phyloP scores from a whole-genome alignment of 2,329 filamentous ascomycete genomes.

The Sarocladium strictum region DNA sequence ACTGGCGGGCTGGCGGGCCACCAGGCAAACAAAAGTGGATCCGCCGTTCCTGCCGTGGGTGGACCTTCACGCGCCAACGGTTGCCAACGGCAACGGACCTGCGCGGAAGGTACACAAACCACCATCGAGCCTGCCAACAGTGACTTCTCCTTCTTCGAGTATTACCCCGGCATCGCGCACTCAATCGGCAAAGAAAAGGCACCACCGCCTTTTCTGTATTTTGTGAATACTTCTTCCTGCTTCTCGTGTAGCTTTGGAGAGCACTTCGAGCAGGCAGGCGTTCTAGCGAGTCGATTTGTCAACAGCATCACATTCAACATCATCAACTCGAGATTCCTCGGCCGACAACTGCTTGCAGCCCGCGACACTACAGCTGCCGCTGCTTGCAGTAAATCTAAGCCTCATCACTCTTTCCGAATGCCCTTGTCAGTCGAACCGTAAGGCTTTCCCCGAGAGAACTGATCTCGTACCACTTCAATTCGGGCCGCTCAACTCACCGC shows the following conservation, averaged over 20 bases:
- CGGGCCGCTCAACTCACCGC: not conserved
- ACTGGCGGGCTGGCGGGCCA: not conserved
- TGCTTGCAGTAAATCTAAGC: not conserved
- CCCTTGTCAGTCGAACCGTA: not conserved
- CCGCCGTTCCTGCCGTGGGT: slow-evolving; percentile 1
- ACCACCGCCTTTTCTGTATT: not conserved
- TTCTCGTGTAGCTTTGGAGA: not conserved
- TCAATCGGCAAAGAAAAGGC: slow-evolving; percentile 3
- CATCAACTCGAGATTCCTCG: not conserved
- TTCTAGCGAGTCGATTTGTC: not conserved
- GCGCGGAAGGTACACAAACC: slow-evolving; percentile 30
- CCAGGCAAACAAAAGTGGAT: slow-evolving; percentile 5
- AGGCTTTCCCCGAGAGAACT: not conserved
- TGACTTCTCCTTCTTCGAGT: slow-evolving; percentile 11
- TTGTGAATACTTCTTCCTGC: not conserved
- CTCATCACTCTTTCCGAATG: not conserved
- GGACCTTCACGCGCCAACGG: slow-evolving; percentile 9
- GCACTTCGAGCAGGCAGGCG: not conserved
- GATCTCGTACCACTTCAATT: not conserved
- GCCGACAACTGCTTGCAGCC: not conserved
- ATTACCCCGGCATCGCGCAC: slow-evolving; percentile 2
- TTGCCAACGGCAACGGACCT: slow-evolving; percentile 26
- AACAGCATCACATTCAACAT: not conserved
- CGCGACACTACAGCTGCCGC: not conserved
- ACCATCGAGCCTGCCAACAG: slow-evolving; percentile 13